Evolutionary conservation across 2,329 filamentous ascomycete species (phyloP).

Genomic region (Alternaria alternata): DNA sequence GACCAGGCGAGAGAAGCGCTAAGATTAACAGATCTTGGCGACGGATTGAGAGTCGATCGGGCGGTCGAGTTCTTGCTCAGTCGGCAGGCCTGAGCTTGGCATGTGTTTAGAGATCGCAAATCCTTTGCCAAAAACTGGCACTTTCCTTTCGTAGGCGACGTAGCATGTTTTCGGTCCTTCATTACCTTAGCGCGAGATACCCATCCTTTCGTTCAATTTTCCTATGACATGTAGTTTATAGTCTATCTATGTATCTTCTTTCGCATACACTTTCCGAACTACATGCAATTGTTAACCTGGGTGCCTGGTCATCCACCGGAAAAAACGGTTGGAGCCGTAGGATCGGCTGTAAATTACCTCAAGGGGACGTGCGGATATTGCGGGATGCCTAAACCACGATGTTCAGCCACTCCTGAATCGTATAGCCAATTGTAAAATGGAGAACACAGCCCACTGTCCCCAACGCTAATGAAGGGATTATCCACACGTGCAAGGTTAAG

Average conservation of each 20-base stretch:
- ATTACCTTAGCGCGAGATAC: slow-evolving; percentile 3
- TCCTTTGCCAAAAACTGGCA: not conserved
- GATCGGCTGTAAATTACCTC: not conserved
- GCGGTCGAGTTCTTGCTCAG: slow-evolving; percentile 64
- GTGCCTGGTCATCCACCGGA: not conserved
- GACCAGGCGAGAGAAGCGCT: slow-evolving; percentile 65
- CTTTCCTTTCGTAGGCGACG: not conserved
- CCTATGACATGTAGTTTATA: not conserved
- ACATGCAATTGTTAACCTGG: not conserved
- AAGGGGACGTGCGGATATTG: not conserved
- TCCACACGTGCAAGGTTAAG: not conserved
- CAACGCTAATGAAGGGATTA: not conserved
- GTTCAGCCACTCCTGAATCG: not conserved
- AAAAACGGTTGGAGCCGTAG: not conserved
- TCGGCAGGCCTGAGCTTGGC: slow-evolving; percentile 7
- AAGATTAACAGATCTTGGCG: slow-evolving; percentile 66
- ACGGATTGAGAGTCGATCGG: slow-evolving; percentile 64
- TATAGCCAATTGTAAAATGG: not conserved
- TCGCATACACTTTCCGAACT: not conserved
- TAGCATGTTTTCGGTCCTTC: not conserved
- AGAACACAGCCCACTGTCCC: not conserved
- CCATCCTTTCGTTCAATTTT: slow-evolving; percentile 3
- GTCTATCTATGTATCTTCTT: not conserved
- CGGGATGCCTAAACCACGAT: not conserved
- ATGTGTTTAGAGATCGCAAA: not conserved